Evolutionary conservation across 2,329 filamentous ascomycete genomes (phyloP).

Genomic region (Monilinia laxa): DNA sequence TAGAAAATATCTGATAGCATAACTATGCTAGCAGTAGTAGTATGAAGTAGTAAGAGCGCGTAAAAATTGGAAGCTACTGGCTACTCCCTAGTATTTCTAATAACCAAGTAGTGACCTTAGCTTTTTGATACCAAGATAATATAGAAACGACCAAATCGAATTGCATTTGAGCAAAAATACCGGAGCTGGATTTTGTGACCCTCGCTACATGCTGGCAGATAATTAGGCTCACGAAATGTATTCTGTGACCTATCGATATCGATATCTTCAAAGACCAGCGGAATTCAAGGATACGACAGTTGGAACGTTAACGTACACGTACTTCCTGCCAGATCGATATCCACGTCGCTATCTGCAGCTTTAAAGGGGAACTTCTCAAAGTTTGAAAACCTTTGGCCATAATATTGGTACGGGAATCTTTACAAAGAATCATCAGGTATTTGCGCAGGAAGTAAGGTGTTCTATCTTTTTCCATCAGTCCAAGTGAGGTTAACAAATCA

Average conservation of each 20-base stretch:
- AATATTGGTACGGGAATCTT: not conserved
- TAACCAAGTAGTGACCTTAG: no score
- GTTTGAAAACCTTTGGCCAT: no score
- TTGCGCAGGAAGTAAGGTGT: not conserved
- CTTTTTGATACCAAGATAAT: no score
- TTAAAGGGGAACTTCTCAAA: not conserved
- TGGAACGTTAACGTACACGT: no score
- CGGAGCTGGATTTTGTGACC: not conserved
- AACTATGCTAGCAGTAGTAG: no score
- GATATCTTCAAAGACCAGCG: not conserved
- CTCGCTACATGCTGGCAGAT: not conserved
- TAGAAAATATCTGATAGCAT: no score
- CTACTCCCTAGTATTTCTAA: no score
- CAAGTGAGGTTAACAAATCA: not conserved
- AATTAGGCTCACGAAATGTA: not conserved
- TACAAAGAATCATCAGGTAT: not conserved
- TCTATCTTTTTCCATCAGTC: no score
- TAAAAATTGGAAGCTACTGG: no score
- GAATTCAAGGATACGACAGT: not conserved
- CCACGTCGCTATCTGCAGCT: not conserved
- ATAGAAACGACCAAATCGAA: no score
- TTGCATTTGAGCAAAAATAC: not conserved
- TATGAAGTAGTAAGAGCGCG: no score
- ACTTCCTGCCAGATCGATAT: not conserved
- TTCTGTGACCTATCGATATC: no score